phyloP scores from a whole-genome alignment of 768 basidiomycete species.

The Leccinum uliginosum region DNA sequence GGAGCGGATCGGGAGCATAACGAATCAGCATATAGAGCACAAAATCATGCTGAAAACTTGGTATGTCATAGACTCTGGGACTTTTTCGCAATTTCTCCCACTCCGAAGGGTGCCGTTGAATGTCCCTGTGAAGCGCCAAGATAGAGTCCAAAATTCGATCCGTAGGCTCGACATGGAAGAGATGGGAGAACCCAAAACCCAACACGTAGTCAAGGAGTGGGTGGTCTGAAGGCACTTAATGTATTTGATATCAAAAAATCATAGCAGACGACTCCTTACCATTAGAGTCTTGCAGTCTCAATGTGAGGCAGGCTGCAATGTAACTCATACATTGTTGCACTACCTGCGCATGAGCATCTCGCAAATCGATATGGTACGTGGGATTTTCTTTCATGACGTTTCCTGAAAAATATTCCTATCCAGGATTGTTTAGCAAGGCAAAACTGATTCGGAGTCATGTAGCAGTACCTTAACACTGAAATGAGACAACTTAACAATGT shows the following conservation, averaged over 20 bases:
- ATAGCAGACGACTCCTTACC: not conserved
- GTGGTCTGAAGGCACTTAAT: not conserved
- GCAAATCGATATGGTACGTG: not conserved
- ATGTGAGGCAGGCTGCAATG: not conserved
- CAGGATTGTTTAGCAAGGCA: not conserved
- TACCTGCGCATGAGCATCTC: not conserved
- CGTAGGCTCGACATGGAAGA: not conserved
- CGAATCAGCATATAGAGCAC: not conserved
- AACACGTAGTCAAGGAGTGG: not conserved
- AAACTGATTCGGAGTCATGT: not conserved
- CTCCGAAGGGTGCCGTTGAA: not conserved
- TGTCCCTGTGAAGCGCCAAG: not conserved
- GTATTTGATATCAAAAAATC: not conserved
- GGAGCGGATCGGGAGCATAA: not conserved
- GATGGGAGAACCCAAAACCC: not conserved
- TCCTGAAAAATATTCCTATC: not conserved
- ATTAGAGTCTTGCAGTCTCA: not conserved
- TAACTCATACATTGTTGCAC: not conserved
- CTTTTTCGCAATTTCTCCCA: not conserved
- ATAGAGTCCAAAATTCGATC: not conserved
- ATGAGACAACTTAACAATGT: not conserved
- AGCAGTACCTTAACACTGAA: not conserved
- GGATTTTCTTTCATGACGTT: not conserved
- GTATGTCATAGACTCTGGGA: fast-evolving
- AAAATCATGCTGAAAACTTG: not conserved